Percentiles rank a stretch among this genome's conserved stretches.
Evolutionary conservation across 352 stramenopile genomes (phyloP).

Genomic region (Phytophthora ohioensis): DNA sequence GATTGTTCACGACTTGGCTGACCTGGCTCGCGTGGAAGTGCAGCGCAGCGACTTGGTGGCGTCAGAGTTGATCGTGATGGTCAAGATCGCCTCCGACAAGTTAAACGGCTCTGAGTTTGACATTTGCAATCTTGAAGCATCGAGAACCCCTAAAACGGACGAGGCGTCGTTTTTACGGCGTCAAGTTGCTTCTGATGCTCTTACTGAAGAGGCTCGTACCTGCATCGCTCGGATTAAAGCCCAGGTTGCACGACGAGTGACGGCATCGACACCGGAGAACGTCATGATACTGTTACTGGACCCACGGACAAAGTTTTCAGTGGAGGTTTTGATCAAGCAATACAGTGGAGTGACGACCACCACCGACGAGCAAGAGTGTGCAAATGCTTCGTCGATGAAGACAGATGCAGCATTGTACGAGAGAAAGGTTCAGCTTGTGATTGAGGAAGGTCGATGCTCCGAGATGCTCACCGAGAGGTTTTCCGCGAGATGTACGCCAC

Average conservation of each 20-base stretch:
- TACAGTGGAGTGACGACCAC: not conserved
- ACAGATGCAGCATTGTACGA: not conserved
- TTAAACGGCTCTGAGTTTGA: not conserved
- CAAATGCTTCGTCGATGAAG: not conserved
- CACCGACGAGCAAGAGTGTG: not conserved
- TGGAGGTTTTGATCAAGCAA: not conserved
- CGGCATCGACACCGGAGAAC: not conserved
- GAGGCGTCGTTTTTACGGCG: not conserved
- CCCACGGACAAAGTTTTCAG: not conserved
- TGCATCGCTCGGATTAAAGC: not conserved
- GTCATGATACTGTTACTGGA: not conserved
- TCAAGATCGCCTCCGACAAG: not conserved
- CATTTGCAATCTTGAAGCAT: not conserved
- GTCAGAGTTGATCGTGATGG: not conserved
- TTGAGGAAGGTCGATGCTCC: not conserved
- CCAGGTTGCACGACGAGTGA: not conserved
- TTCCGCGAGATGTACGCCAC: not conserved
- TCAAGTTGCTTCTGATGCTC: not conserved
- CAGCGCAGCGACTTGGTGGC: not conserved
- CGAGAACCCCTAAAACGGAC: not conserved
- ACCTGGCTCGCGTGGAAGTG: not conserved
- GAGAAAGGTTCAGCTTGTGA: not conserved
- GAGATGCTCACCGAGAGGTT: not conserved
- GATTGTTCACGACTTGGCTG: not conserved
- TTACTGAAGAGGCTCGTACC: not conserved